Evolutionary conservation across 768 basidiomycete species (phyloP).

Genomic region (Boletus pseudopeckii): DNA sequence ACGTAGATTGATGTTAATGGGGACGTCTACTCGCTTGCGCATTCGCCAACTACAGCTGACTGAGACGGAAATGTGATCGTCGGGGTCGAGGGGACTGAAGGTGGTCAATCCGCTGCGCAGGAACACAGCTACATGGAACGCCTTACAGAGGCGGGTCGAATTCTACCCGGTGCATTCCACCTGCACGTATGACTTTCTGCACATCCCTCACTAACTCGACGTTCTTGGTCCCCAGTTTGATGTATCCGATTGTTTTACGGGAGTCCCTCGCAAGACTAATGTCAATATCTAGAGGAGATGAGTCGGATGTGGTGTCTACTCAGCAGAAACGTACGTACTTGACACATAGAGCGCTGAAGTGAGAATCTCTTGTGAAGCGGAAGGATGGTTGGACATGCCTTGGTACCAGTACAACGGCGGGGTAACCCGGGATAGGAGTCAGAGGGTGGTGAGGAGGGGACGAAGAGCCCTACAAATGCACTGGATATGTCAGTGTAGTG

Average conservation of each 20-base stretch:
- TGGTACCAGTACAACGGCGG: not conserved
- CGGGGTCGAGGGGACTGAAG: slow-evolving; percentile 1
- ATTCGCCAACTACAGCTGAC: not conserved
- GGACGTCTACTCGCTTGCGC: not conserved
- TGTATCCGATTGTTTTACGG: slow-evolving; percentile 1
- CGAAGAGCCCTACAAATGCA: not conserved
- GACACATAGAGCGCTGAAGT: not conserved
- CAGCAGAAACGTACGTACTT: not conserved
- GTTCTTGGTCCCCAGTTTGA: not conserved
- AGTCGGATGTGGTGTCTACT: not conserved
- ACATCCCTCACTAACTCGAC: not conserved
- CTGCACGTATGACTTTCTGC: not conserved
- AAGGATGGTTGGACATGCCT: slow-evolving; percentile 1
- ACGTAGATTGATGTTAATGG: slow-evolving; percentile 1
- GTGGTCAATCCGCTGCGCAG: not conserved
- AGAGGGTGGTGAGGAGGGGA: not conserved
- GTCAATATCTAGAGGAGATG: not conserved
- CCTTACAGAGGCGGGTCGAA: slow-evolving; percentile 9
- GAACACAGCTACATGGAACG: not conserved
- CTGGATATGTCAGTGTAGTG: not conserved
- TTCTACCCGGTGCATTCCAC: not conserved
- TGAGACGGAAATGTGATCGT: not conserved
- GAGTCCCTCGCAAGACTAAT: slow-evolving; percentile 8
- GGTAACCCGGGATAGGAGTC: not conserved
- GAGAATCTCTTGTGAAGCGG: not conserved